Evolutionary conservation across 805 yeast genomes (phyloP), one percentile per base, ranked within the genome.

Genomic region (Teunomyces atbi): DNA sequence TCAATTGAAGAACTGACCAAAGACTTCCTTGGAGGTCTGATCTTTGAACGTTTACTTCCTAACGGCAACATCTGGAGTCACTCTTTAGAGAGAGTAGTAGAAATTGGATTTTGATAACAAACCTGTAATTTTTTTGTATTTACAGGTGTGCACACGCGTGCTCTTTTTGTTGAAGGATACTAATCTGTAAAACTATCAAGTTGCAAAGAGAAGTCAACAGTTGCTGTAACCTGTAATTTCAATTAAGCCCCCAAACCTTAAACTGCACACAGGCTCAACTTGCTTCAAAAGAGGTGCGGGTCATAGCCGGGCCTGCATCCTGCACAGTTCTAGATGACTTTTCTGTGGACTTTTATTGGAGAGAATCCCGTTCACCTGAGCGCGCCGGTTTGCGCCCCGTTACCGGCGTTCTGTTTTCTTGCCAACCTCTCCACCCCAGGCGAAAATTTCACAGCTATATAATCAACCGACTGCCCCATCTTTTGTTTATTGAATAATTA

Each of bases 21-120:
- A 6, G 69, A 63, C 47, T 75, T 77, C 40, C 81, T 74, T 1
- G 91, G 90, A 1, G 89, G 86, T 49, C 86, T 73, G 49, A 85
- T 84, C 59, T 78, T 83, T 11, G 82, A 72, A 55, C 81, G 71
- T 44, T 78, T 59, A 43, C 71, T 70, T 32, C 76, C 74, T 34
- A 48, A 44, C 8, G 55, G 52, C 20, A 50, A 45, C 50, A 50
- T 36, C 26, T 23, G 26, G 26, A 23, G 26, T 23, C 26, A 23
- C 26, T 23, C 26, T 23, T 23, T 11, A 23, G 26, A 23, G 26
- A 26, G 18, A n/a, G 15, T 13, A 35, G 21, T 13, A 16, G 10
- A 41, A 13, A 16, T 39, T 4, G 26, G 15, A 15, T 21, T 6
- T 32, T 26, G n/a, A 44, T 4, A 7, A 11, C 26, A 29, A 27